Evolutionary conservation across 306 rosid species (phyloP).

Genomic region (Cucurbita ficifolia): DNA sequence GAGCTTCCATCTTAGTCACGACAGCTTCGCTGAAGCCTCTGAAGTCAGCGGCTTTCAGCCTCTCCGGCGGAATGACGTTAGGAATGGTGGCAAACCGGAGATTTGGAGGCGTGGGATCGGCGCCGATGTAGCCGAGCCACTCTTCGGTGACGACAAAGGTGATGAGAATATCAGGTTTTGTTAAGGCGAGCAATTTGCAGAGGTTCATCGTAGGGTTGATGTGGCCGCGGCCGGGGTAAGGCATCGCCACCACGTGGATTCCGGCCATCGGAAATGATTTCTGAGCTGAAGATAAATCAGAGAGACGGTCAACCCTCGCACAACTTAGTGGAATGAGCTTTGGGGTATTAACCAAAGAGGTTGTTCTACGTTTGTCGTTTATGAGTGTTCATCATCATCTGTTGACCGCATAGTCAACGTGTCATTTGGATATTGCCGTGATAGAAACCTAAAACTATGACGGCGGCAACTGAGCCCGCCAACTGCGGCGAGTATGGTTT

Average conservation of each 20-base stretch:
- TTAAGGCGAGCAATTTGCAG: slow-evolving; percentile 21
- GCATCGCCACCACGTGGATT: slow-evolving; percentile 29
- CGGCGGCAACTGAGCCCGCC: too few relatives aligned
- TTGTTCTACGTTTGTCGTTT: too few relatives aligned
- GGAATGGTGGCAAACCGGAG: slow-evolving; percentile 22
- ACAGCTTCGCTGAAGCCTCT: slow-evolving; percentile 33
- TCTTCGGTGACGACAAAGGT: slow-evolving; percentile 47
- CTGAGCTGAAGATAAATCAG: background rate
- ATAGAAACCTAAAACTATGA: too few relatives aligned
- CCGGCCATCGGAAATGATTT: background rate
- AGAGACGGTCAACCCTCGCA: too few relatives aligned
- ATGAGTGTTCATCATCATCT: too few relatives aligned
- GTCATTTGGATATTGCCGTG: too few relatives aligned
- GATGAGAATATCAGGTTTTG: slow-evolving; percentile 13
- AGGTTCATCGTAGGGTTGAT: slow-evolving; percentile 50
- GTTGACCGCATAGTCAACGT: too few relatives aligned
- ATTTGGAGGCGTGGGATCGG: slow-evolving; percentile 20
- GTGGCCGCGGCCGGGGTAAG: slow-evolving; percentile 34
- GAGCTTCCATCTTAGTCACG: slow-evolving; percentile 29
- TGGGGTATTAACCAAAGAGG: too few relatives aligned
- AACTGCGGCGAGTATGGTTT: too few relatives aligned
- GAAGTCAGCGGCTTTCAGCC: slow-evolving; percentile 20
- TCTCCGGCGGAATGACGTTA: slow-evolving; percentile 34
- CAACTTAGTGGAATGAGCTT: too few relatives aligned
- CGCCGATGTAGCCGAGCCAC: slow-evolving; percentile 22